Percentiles rank a stretch among this genome's conserved stretches.
These are phyloP conservation scores for Hevea brasiliensis DNA, from an alignment of 345 rosid species.

Conservation along the genomic window DNA sequence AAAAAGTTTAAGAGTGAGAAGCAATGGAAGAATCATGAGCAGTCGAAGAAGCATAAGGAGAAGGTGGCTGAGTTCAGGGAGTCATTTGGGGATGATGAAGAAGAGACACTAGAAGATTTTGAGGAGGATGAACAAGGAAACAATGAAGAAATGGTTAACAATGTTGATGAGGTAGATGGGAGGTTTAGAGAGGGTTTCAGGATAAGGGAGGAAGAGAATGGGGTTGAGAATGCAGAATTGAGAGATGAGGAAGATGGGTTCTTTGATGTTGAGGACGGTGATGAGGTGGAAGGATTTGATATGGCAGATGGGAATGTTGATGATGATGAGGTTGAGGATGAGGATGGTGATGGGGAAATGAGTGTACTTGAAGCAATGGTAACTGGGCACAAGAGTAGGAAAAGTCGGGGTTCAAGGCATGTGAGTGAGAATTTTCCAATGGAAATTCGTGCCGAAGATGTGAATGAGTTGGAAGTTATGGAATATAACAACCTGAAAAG, in stretches of 20 bases:
- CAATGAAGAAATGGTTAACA: neutral
- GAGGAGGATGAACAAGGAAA: constrained; percentile 23
- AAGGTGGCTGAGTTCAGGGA: constrained; percentile 77
- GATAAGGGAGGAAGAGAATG: constrained; percentile 35
- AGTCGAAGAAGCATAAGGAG: constrained; percentile 96
- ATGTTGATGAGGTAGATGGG: constrained; percentile 41
- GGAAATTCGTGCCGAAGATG: constrained; percentile 37
- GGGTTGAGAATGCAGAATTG: constrained; percentile 22
- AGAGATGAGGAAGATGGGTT: constrained; percentile 39
- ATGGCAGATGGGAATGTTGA: constrained; percentile 23
- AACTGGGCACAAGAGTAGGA: constrained; percentile 48
- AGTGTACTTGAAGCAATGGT: constrained; percentile 72
- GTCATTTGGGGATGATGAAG: constrained; percentile 51
- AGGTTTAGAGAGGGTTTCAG: constrained; percentile 46
- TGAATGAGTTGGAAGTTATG: constrained; percentile 34
- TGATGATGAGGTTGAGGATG: constrained; percentile 26
- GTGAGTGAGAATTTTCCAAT: constrained; percentile 27
- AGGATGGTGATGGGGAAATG: constrained; percentile 47
- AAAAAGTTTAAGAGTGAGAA: constrained; percentile 93
- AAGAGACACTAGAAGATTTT: constrained; percentile 23
- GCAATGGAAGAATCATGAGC: constrained; percentile 98
- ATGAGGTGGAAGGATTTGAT: constrained; percentile 2
- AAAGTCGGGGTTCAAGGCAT: constrained; percentile 31
- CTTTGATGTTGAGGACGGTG: constrained; percentile 28
- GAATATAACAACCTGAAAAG: constrained; percentile 42